Base-by-base conservation (phyloP, 1,284 basidiomycete genomes). In the Ganoderma lucidum region DNA sequence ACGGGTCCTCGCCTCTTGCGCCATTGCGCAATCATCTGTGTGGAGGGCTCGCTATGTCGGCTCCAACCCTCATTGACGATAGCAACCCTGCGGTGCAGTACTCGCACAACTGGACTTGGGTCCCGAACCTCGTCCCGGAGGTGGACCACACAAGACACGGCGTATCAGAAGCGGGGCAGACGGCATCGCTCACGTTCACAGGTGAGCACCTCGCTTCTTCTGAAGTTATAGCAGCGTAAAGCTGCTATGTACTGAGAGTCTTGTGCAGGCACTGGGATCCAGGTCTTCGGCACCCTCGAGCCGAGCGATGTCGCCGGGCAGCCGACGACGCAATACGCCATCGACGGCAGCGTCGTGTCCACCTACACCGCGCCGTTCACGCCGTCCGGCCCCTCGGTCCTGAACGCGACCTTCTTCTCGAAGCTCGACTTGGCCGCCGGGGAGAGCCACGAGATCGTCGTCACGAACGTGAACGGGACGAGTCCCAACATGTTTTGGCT, bases 381-480 rank as follows among this genome's bases (percentile, higher is more conserved):
- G 2, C 53, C 65, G 0, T 68, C 73, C 3, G 69, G 64, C 1
- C 56, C 45, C 12, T 65, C 65, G 39, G 37, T 55, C 42, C 62
- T 64, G 58, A 66, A 71, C 48, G 70, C 68, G 15, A 69, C 71
- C 10, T 76, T 74, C 67, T 74, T 73, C 62, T 62, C 66, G 17
- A 71, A 65, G 51, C 68, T 58, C 12, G 53, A 66, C 15, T 67
- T 73, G 10, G 19, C 64, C 8, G 23, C 48, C 2, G 69, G 65
- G 2, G 14, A 5, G 3, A 48, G 64, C 62, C 69, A 73, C 30
- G 44, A 56, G n/a, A 32, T 76, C 5, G 58, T 68, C 8, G 73
- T 76, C 60, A 76, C 70, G 39, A 76, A 75, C 65, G 37, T 64
- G 23, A 73, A 76, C 53, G 75, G 74, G 9, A 74, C 73, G 0